Base-by-base conservation (phyloP, 495 filamentous ascomycete genomes). In the Peziza echinospora region DNA sequence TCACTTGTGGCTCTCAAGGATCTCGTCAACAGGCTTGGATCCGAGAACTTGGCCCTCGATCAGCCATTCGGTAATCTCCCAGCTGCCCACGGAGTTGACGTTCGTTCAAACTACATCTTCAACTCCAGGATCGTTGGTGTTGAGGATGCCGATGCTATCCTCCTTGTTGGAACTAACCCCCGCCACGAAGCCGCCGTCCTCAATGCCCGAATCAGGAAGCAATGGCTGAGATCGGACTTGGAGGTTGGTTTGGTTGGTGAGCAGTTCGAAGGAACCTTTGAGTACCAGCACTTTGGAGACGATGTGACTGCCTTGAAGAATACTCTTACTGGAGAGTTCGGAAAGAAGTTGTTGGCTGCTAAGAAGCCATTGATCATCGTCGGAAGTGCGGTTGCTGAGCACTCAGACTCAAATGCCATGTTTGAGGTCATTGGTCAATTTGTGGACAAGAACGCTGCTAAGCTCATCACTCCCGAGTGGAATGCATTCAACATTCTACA, bases 401-500 rank as follows among this genome's bases (percentile, higher is more conserved):
- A 94, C 63, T 53, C 73, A 10, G 89, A 96, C 57, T 76, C 84
- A 34, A 92, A 91, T 67, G 76, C 83, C 34, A 83, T 94, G 55
- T 94, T 84, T 63, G 85, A 94, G 65, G 70, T 77, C 11, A 71
- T 96, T 50, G 87, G 87, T 24, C 57, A 66, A 53, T 97, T 93
- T 56, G 77, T 96, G 42, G 85, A 93, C 49, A 93, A 91, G 73
- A 78, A 93, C 59, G 73, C 82, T 44, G 64, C 69, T 54, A 93
- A 80, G 65, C 93, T 97, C 71, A 65, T 73, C 47, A 89, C 81
- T 3, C 71, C 77, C 21, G 84, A 93, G 53, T 96, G 91, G 84
- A 87, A 93, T 63, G 89, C 86, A 47, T 97, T 85, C 69, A 97
- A 93, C 59, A 74, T 97, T 43, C 77, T 97, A 39, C 89, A 97